Conservation (phyloP, 306 rosid genomes). For the Cucumis melo region DNA sequence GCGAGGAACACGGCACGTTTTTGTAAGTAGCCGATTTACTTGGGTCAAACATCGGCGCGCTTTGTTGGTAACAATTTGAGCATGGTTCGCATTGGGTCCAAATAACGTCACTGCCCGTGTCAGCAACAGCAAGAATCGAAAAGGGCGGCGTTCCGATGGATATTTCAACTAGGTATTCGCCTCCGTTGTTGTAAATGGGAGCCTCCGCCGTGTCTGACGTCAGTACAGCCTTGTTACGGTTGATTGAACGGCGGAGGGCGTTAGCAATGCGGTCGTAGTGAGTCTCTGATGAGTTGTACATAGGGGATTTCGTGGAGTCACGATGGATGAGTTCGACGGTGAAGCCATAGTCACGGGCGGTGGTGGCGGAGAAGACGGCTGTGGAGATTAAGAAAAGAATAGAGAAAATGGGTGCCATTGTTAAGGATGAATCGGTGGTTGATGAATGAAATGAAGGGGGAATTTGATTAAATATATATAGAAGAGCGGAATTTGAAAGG, state of each 20-base stretch:
- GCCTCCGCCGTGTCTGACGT: not conserved
- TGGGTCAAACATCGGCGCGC: conserved; percentile 27
- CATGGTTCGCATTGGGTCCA: conserved; percentile 59
- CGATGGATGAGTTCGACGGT: conserved; percentile 35
- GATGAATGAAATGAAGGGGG: not conserved
- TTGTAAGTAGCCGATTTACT: conserved; percentile 20
- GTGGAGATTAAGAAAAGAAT: not conserved
- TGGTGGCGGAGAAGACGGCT: not conserved
- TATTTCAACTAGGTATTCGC: conserved; percentile 28
- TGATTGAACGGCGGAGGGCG: conserved; percentile 23
- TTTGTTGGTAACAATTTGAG: conserved; percentile 18
- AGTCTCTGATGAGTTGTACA: conserved; percentile 18
- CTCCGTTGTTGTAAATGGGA: not conserved
- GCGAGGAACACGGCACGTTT: conserved; percentile 1
- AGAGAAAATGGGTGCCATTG: not conserved
- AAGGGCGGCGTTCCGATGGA: conserved; percentile 44
- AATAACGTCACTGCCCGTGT: conserved; percentile 41
- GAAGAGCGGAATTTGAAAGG: not conserved
- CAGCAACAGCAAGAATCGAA: conserved; percentile 19
- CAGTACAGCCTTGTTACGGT: not conserved
- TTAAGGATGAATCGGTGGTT: not conserved
- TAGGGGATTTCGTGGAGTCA: conserved; percentile 38
- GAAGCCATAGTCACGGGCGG: not conserved
- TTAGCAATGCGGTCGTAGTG: conserved; percentile 12
- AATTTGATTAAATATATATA: not conserved